These are phyloP conservation scores for Penicillium cosmopolitanum DNA, from an alignment of 495 filamentous ascomycete species.

Conservation along the genomic window DNA sequence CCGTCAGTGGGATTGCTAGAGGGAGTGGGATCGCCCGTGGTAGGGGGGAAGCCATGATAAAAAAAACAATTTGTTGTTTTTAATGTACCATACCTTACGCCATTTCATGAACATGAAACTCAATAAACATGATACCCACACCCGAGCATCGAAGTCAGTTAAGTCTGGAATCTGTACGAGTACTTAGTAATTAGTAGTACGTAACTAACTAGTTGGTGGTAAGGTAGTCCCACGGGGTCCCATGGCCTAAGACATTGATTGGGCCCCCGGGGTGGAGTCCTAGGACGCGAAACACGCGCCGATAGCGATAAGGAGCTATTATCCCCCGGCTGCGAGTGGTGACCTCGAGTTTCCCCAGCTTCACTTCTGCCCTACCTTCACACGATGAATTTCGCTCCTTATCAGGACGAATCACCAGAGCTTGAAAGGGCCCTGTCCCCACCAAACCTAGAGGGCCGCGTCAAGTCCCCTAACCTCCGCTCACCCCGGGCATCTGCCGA, in stretches of 20 bases:
- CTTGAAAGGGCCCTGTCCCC: slow-evolving; percentile 72
- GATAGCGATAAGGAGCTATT: slow-evolving; percentile 9
- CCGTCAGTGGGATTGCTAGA: slow-evolving; percentile 54
- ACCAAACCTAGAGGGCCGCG: slow-evolving; percentile 50
- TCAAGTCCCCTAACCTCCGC: slow-evolving; percentile 53
- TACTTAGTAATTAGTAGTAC: too few relatives aligned
- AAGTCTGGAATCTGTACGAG: too few relatives aligned
- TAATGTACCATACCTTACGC: slow-evolving; percentile 2
- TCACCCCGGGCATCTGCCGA: slow-evolving; percentile 45
- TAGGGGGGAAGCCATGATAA: slow-evolving; percentile 28
- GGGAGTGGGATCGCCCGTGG: slow-evolving; percentile 48
- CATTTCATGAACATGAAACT: slow-evolving; percentile 8
- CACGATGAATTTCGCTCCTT: slow-evolving; percentile 91
- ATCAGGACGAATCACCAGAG: slow-evolving; percentile 87
- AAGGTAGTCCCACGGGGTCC: too few relatives aligned
- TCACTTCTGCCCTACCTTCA: slow-evolving; percentile 2
- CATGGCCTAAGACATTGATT: too few relatives aligned
- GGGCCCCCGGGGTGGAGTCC: neutral
- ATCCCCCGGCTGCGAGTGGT: neutral
- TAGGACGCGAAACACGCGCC: neutral
- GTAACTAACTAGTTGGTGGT: too few relatives aligned
- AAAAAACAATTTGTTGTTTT: slow-evolving; percentile 7
- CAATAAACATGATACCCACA: slow-evolving; percentile 34
- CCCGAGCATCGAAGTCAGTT: too few relatives aligned
- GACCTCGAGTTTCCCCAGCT: slow-evolving; percentile 5